Base-by-base conservation (phyloP, 2,329 filamentous ascomycete genomes). In the Monilinia laxa region DNA sequence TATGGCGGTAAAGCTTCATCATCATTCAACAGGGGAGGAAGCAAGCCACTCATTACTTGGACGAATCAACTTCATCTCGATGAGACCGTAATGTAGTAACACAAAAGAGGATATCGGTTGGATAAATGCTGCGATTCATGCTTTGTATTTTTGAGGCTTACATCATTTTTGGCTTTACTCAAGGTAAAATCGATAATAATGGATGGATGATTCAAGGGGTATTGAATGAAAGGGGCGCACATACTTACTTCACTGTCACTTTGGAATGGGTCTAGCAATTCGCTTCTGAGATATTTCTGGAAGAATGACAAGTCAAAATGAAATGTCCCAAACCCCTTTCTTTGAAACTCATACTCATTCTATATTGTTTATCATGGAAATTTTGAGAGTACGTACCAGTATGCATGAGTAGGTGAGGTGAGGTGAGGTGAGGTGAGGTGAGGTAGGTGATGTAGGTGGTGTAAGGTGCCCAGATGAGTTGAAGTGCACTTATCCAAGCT, bases 11-110 rank as follows among this genome's bases (percentile, higher is more conserved):
- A 65, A 47, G 40, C 18, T 52, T 42, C 47, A 31, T 60, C 52
- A 9, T 45, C 58, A n/a, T 62, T 65, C 56, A 62, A 65, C 56
- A 65, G 52, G 49, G 49, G 23, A 52, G 38, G 54, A 38, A 52
- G 55, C 25, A 53, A 16, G 49, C 40, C 55, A 65, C 18, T 53
- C 12, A 60, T 25, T 52, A 23, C 45, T 60, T 14, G 23, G 31
- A 51, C 55, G 68, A 68, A 62, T 70, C 66, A 70, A 70, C 64
- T 70, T 68, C 56, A 47, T 55, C 18, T 31, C 25, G 28, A 52
- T 38, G 40, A 42, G 45, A 23, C 40, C 45, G 7, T 42, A 49
- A 31, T 20, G 10, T 18, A 42, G 54, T 31, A 38, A 25, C n/a
- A 28, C 11, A 16, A 25, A 40, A 11, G n/a, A 47, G 1, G 16